phyloP scores from a whole-genome alignment of 176 grass and related monocot genomes.

The Aegilops sharonensis region DNA sequence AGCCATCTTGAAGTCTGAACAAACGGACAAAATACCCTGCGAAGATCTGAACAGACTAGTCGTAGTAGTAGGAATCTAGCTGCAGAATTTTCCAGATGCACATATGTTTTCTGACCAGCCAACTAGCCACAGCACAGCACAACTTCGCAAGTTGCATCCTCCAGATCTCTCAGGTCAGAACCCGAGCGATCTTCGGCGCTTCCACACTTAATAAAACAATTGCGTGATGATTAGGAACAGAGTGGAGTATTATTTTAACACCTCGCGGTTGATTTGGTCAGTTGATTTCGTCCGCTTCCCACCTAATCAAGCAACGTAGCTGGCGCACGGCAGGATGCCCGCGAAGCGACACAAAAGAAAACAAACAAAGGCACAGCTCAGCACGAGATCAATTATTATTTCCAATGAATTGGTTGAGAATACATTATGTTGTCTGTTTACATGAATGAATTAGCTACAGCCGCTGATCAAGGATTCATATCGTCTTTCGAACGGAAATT shows the following conservation, averaged over 20 bases:
- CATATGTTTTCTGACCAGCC: slow-evolving; percentile 4
- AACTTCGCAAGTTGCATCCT: not conserved
- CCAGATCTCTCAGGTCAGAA: slow-evolving; percentile 11
- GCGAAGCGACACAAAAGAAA: not conserved
- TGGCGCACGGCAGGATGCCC: slow-evolving; percentile 3
- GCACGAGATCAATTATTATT: not conserved
- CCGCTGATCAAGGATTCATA: not conserved
- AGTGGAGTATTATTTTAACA: not conserved
- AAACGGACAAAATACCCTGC: not conserved
- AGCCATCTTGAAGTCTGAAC: not conserved
- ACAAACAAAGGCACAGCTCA: not conserved
- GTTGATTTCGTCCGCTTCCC: slow-evolving; percentile 17
- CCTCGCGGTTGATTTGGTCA: slow-evolving; percentile 22
- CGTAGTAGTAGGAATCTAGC: not conserved
- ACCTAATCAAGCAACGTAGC: slow-evolving; percentile 17
- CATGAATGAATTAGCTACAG: not conserved
- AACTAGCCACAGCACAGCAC: not conserved
- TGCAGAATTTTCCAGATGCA: not conserved
- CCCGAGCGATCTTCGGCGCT: not conserved
- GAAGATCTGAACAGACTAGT: not conserved
- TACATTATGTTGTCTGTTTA: slow-evolving; percentile 21
- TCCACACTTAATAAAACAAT: not conserved
- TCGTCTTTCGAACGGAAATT: not conserved
- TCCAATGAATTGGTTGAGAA: not conserved
- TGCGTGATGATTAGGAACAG: slow-evolving; percentile 9